A percentile compares a stretch with the other conserved stretches of the same genome.
Conservation (phyloP, 2,329 filamentous ascomycete species). For the Colletotrichum sp. region DNA sequence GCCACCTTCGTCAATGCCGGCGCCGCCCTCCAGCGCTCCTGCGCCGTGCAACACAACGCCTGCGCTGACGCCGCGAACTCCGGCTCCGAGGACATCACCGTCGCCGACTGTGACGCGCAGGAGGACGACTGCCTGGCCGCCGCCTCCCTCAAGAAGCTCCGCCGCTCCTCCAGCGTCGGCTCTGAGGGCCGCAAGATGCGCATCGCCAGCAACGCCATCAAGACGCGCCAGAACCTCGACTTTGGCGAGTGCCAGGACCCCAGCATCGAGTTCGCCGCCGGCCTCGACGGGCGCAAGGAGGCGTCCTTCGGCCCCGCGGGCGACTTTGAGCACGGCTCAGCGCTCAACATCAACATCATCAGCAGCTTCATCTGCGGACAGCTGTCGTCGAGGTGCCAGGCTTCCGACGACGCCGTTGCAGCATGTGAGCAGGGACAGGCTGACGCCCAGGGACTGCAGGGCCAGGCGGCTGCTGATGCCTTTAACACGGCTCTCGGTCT, state of each 20-base stretch:
- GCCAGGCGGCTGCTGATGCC: constrained; percentile 27
- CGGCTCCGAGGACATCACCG: constrained; percentile 39
- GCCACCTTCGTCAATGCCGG: constrained; percentile 56
- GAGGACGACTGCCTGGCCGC: constrained; percentile 41
- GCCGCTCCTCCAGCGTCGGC: constrained; percentile 5
- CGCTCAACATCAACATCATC: constrained; percentile 42
- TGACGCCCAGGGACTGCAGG: constrained; percentile 25
- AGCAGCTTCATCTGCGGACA: constrained; percentile 52
- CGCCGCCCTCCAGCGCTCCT: constrained; percentile 54
- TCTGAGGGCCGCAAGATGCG: constrained; percentile 11
- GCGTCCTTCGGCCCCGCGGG: constrained; percentile 43
- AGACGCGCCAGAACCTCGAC: constrained; percentile 30
- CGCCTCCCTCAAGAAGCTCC: constrained; percentile 18
- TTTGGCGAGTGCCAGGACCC: constrained; percentile 53
- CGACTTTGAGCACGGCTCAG: constrained; percentile 58
- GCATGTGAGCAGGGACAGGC: constrained; percentile 23
- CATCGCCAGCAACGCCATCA: constrained; percentile 22
- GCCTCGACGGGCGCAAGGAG: constrained; percentile 53
- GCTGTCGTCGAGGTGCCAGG: constrained; percentile 33
- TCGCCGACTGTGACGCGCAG: constrained; percentile 48
- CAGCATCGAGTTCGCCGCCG: constrained; percentile 53
- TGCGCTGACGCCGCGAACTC: constrained; percentile 55
- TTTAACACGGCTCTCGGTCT: constrained; percentile 25
- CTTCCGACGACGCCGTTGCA: constrained; percentile 22
- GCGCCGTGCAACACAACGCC: constrained; percentile 56